Conservation (phyloP, 805 yeast genomes). For the Schizosaccharomyces cryophilus region DNA sequence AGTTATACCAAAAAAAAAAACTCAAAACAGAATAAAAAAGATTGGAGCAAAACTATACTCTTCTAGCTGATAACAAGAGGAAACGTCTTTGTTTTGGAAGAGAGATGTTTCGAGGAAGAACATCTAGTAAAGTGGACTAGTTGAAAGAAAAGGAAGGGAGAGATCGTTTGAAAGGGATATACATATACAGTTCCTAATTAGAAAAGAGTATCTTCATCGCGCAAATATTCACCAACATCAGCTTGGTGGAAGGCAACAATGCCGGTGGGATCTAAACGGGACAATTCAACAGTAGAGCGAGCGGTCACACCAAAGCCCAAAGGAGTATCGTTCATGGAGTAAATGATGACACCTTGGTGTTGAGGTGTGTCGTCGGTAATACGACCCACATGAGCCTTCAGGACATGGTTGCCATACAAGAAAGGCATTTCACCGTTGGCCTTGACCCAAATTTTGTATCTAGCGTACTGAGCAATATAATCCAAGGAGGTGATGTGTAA, state of each 20-base stretch:
- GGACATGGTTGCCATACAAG: slow-evolving; percentile 81
- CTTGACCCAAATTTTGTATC: slow-evolving; percentile 88
- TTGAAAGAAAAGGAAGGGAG: too few species aligned
- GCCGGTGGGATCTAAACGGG: slow-evolving; percentile 73
- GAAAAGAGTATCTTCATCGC: slow-evolving; percentile 91
- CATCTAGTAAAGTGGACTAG: too few species aligned
- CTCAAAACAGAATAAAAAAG: too few species aligned
- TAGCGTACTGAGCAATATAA: slow-evolving; percentile 64
- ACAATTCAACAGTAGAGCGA: slow-evolving; percentile 68
- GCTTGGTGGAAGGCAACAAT: slow-evolving; percentile 92
- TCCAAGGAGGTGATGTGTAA: slow-evolving; percentile 80
- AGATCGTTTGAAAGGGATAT: too few species aligned
- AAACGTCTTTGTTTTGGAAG: too few species aligned
- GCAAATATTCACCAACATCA: slow-evolving; percentile 89
- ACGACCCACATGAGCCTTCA: slow-evolving; percentile 89
- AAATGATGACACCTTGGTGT: slow-evolving; percentile 84
- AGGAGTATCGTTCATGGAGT: slow-evolving; percentile 73
- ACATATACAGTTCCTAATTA: not conserved
- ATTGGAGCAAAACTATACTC: too few species aligned
- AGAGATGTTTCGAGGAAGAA: too few species aligned
- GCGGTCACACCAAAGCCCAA: slow-evolving; percentile 83
- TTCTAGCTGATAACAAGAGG: too few species aligned
- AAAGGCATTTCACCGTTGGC: slow-evolving; percentile 97
- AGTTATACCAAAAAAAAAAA: too few species aligned
- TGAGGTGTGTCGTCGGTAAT: slow-evolving; percentile 96